A percentile compares a stretch with the other conserved stretches of the same genome.
Conservation (phyloP, 2,329 filamentous ascomycete genomes). For the Trichoderma sp. region DNA sequence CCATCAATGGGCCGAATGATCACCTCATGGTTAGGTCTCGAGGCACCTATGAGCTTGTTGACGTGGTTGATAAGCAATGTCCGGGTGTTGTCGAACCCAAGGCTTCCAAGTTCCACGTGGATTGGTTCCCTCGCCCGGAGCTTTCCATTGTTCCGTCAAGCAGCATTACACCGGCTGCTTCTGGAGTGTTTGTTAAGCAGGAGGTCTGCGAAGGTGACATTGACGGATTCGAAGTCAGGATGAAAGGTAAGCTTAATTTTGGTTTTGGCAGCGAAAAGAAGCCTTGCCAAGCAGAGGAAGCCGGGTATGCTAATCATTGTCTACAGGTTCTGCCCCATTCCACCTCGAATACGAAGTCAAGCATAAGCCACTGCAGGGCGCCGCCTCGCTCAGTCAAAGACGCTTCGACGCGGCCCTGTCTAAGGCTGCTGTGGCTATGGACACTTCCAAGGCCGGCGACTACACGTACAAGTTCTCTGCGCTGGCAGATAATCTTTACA, state of each 20-base stretch:
- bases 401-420: conserved; percentile 76
- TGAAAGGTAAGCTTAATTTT: conserved; percentile 63
- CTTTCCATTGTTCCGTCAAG: conserved; percentile 68
- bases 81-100: conserved; percentile 76
- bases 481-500: conserved; percentile 84
- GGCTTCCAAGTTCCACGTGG: conserved; percentile 75
- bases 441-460: conserved; percentile 77
- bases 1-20: conserved; percentile 65
- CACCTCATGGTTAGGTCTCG: conserved; percentile 64
- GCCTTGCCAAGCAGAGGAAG: rapidly evolving
- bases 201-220: conserved; percentile 94
- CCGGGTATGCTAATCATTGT: conserved; percentile 37
- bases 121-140: conserved; percentile 81
- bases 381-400: conserved; percentile 66
- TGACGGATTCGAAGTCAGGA: conserved; percentile 78
- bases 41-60: conserved; percentile 78
- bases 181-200: conserved; percentile 67
- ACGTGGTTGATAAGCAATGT: conserved; percentile 78
- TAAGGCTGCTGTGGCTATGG: conserved; percentile 78
- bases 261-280: neutral
- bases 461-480: conserved; percentile 87
- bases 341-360: conserved; percentile 79
- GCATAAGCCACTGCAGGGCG: conserved; percentile 68
- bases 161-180: conserved; percentile 51
- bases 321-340: conserved; percentile 73